A percentile compares a stretch with the other conserved stretches of the same genome.
phyloP scores from a whole-genome alignment of 2,329 filamentous ascomycete genomes.

The Aspergillus amoenus region DNA sequence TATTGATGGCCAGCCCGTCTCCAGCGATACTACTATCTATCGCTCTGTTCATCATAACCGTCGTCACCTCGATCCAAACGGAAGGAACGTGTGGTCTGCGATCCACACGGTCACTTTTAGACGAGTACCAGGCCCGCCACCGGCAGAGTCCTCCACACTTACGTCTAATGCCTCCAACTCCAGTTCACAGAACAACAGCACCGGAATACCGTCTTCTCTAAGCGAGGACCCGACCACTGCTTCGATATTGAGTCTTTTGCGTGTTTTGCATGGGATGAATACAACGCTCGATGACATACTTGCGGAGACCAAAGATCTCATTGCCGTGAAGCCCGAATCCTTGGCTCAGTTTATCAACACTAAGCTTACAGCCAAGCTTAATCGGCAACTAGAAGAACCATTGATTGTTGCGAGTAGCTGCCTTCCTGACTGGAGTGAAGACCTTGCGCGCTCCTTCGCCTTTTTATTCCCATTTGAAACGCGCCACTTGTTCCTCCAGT shows the following conservation, averaged over 20 bases:
- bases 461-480: constrained; percentile 99
- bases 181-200: constrained; percentile 53
- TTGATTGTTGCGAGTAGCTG: constrained; percentile 97
- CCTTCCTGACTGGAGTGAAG: constrained; percentile 92
- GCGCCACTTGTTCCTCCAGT: constrained; percentile 92
- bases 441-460: constrained; percentile 87
- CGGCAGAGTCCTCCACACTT: constrained; percentile 67
- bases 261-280: constrained; percentile 89
- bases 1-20: constrained; percentile 76
- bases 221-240: constrained; percentile 81
- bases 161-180: constrained; percentile 51
- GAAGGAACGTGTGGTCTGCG: constrained; percentile 82
- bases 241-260: constrained; percentile 81
- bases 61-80: constrained; percentile 57
- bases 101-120: constrained; percentile 91
- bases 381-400: constrained; percentile 93
- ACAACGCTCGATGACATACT: constrained; percentile 90
- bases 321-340: constrained; percentile 75
- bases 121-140: constrained; percentile 78
- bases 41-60: constrained; percentile 80
- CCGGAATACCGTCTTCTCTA: constrained; percentile 72
- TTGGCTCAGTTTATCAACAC: constrained; percentile 96
- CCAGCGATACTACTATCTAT: constrained; percentile 93
- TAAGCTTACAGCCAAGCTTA: constrained; percentile 95
- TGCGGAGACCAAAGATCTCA: constrained; percentile 69